Percentiles rank a stretch among this genome's conserved stretches.
phyloP scores from a whole-genome alignment of 2,329 filamentous ascomycete species.

The Aspergillus alliaceus region DNA sequence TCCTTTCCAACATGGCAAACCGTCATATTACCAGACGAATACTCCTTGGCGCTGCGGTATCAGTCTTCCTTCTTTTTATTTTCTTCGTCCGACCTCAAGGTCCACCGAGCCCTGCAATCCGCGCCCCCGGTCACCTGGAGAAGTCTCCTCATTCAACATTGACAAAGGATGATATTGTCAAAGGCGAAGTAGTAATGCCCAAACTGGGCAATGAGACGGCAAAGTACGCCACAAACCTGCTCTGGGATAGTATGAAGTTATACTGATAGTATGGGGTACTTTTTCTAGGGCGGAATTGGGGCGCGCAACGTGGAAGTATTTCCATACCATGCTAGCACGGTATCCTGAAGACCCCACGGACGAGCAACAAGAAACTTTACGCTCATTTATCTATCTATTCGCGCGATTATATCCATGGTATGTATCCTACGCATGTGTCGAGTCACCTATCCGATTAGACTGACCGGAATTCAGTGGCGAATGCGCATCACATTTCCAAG shows the following conservation, averaged over 20 bases:
- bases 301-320: conserved; percentile 64
- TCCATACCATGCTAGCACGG: conserved; percentile 66
- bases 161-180: conserved; percentile 37
- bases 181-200: conserved; percentile 48
- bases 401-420: conserved; percentile 66
- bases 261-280: conserved; percentile 6
- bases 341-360: conserved; percentile 63
- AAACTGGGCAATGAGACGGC: conserved; percentile 50
- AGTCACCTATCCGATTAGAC: not conserved
- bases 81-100: conserved; percentile 39
- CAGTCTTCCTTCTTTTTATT: conserved; percentile 38
- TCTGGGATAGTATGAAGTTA: not conserved
- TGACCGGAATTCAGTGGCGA: conserved; percentile 52
- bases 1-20: conserved; percentile 29
- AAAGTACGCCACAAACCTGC: conserved; percentile 37
- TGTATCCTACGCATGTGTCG: not conserved
- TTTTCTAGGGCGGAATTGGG: conserved; percentile 61
- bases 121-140: conserved; percentile 42
- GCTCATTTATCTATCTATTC: conserved; percentile 63
- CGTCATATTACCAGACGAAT: conserved; percentile 37
- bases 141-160: conserved; percentile 26
- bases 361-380: conserved; percentile 61
- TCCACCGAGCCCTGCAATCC: conserved; percentile 38
- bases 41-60: conserved; percentile 31
- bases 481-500: conserved; percentile 64